phyloP scores from a whole-genome alignment of 139 green algal species.

The Eudorina sp. region DNA sequence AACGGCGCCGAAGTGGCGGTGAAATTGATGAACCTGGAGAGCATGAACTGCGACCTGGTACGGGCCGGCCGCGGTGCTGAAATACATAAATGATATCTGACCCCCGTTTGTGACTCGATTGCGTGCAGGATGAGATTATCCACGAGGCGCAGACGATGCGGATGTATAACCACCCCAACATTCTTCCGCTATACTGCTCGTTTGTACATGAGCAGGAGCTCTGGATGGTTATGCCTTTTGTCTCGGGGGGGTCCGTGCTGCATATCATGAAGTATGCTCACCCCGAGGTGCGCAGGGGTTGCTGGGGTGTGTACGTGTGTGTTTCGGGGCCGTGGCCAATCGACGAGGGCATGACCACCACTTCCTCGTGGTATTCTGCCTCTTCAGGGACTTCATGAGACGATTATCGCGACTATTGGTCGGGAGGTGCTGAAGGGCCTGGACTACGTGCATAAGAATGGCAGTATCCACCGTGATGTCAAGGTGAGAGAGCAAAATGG shows the following conservation, averaged over 20 bases:
- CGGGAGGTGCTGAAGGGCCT: slow-evolving; percentile 93
- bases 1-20: slow-evolving; percentile 89
- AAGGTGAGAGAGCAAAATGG: slow-evolving; percentile 77
- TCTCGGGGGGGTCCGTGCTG: slow-evolving; percentile 83
- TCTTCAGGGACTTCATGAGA: slow-evolving; percentile 92
- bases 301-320: not conserved
- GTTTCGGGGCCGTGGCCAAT: not conserved
- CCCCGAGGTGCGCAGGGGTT: slow-evolving; percentile 68
- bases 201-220: slow-evolving; percentile 93
- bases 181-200: slow-evolving; percentile 94
- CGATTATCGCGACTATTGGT: slow-evolving; percentile 94
- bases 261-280: slow-evolving; percentile 94
- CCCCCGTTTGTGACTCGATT: not conserved
- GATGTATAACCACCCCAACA: slow-evolving; percentile 93
- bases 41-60: slow-evolving; percentile 88
- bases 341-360: not conserved
- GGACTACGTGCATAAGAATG: slow-evolving; percentile 96
- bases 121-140: slow-evolving; percentile 93
- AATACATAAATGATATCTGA: no score
- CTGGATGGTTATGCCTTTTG: slow-evolving; percentile 96
- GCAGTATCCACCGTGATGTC: slow-evolving; percentile 97
- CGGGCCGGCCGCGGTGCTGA: not conserved
- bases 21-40: slow-evolving; percentile 98
- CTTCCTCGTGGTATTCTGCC: no score
- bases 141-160: slow-evolving; percentile 96